phyloP scores from a whole-genome alignment of 768 basidiomycete genomes.

The Mrakia frigida region DNA sequence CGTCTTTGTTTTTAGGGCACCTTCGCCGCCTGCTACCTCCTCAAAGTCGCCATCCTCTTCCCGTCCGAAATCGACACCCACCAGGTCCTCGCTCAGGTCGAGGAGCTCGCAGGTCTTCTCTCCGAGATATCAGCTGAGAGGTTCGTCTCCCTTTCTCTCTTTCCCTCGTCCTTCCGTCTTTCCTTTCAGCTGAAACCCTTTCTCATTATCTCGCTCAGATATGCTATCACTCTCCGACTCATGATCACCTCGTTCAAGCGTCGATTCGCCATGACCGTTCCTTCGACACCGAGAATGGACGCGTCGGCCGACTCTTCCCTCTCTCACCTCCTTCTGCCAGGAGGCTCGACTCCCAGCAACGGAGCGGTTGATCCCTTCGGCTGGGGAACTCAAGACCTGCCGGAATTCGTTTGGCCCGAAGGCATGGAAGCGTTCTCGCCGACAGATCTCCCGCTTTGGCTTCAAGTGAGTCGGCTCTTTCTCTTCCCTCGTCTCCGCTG shows the following conservation, averaged over 20 bases:
- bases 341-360: background rate
- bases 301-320: background rate
- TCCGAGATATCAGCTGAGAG: slow-evolving; percentile 92
- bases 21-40: slow-evolving; percentile 19
- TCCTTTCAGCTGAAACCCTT: background rate
- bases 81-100: slow-evolving; percentile 73
- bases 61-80: slow-evolving; percentile 73
- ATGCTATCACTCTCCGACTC: slow-evolving; percentile 82
- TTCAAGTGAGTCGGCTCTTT: slow-evolving; percentile 50
- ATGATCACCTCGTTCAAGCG: slow-evolving; percentile 89
- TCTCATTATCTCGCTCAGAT: slow-evolving; percentile 49
- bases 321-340: background rate
- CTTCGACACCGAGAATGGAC: slow-evolving; percentile 36
- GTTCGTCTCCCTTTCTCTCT: slow-evolving; percentile 43
- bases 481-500: too few relatives aligned
- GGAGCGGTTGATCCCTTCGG: slow-evolving; percentile 15
- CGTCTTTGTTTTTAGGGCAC: background rate
- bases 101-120: slow-evolving; percentile 81
- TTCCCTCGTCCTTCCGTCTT: too few relatives aligned
- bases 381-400: slow-evolving; percentile 54
- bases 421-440: slow-evolving; percentile 58
- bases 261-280: slow-evolving; percentile 63
- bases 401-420: slow-evolving; percentile 61
- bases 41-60: slow-evolving; percentile 66
- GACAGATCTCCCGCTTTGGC: slow-evolving; percentile 78